These are phyloP conservation scores for Cutaneotrichosporon arboriforme DNA, from an alignment of 1,284 basidiomycete genomes.

Conservation along the genomic window DNA sequence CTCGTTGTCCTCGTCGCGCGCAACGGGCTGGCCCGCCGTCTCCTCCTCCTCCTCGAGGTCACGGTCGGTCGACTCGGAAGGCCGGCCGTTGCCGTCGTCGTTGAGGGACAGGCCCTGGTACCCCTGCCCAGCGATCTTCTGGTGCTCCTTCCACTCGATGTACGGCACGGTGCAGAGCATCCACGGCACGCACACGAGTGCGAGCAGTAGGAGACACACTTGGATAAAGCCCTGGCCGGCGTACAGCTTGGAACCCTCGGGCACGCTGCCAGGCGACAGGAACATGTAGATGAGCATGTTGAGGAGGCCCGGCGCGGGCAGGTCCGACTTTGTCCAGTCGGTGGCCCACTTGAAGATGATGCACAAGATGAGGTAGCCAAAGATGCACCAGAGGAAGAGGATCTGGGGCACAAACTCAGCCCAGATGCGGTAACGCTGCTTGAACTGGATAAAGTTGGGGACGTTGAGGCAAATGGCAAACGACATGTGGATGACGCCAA, in stretches of 20 bases:
- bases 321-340: constrained; percentile 73
- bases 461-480: constrained; percentile 94
- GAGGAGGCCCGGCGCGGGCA: constrained; percentile 78
- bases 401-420: constrained; percentile 96
- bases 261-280: constrained; percentile 74
- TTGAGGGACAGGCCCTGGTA: constrained; percentile 62
- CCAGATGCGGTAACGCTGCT: constrained; percentile 75
- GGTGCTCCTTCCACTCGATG: constrained; percentile 82
- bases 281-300: constrained; percentile 97
- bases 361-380: constrained; percentile 90
- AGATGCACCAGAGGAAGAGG: constrained; percentile 94
- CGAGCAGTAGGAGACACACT: constrained; percentile 70
- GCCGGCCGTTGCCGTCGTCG: constrained; percentile 24
- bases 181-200: constrained; percentile 89
- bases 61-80: constrained; percentile 23
- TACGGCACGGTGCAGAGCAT: constrained; percentile 94
- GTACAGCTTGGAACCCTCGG: constrained; percentile 69
- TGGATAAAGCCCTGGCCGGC: constrained; percentile 84
- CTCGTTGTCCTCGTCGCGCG: constrained; percentile 56
- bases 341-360: constrained; percentile 97
- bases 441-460: constrained; percentile 91
- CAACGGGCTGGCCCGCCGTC: constrained; percentile 67
- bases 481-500: constrained; percentile 98
- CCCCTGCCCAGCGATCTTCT: constrained; percentile 74
- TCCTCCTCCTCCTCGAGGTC: constrained; percentile 75